Percentiles rank a stretch among this genome's conserved stretches.
phyloP scores from a whole-genome alignment of 176 grass and related monocot genomes.

The Carex scoparia region DNA sequence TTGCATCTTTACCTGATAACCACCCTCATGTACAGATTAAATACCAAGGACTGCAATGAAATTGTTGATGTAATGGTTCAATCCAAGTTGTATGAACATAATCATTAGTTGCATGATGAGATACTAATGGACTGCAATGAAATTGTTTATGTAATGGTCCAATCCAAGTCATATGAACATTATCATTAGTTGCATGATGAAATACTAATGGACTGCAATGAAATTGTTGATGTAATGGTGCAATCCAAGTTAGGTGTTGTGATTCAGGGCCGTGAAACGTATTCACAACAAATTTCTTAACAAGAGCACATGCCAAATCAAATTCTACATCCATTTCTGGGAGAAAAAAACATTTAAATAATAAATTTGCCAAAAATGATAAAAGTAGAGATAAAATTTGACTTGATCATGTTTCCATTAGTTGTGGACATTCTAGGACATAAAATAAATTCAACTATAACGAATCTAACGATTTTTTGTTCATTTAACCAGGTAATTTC shows the following conservation, averaged over 20 bases:
- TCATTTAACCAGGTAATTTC: slow-evolving; percentile 64
- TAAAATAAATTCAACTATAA: slow-evolving; percentile 3
- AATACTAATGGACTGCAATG: neutral
- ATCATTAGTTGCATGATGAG: neutral
- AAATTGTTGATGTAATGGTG: neutral
- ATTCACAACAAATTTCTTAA: neutral
- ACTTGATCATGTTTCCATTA: neutral
- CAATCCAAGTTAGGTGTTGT: neutral
- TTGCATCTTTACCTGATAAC: neutral
- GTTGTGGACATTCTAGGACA: neutral
- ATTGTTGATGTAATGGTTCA: neutral
- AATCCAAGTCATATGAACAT: slow-evolving; percentile 6
- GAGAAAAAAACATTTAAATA: neutral
- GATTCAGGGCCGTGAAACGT: neutral
- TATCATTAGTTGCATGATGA: neutral
- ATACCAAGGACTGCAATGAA: neutral
- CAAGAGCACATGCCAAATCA: neutral
- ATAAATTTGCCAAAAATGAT: neutral
- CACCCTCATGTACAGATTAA: neutral
- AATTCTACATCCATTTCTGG: neutral
- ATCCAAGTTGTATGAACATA: slow-evolving; percentile 9
- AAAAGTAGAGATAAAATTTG: neutral
- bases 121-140: neutral
- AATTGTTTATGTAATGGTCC: neutral
- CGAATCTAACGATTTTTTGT: neutral